phyloP scores from a whole-genome alignment of 2,329 filamentous ascomycete genomes.

The Blumeria hordei region DNA sequence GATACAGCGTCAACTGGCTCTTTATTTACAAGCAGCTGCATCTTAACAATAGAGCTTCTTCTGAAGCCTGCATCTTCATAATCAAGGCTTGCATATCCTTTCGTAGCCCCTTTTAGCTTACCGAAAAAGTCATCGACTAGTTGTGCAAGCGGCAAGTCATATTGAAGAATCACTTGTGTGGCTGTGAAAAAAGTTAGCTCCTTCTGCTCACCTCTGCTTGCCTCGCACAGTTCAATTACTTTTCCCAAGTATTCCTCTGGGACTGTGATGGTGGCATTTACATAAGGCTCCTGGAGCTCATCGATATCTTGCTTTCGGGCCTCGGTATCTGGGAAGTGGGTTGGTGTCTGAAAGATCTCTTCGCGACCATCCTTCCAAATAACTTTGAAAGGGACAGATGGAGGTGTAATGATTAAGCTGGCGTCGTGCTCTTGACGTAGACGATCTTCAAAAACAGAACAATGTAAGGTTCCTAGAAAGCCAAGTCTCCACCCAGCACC shows the following conservation, averaged over 20 bases:
- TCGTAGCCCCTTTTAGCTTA: slow-evolving; percentile 79
- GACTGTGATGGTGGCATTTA: slow-evolving; percentile 64
- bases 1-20: slow-evolving; percentile 79
- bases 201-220: slow-evolving; percentile 66
- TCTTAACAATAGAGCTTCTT: slow-evolving; percentile 55
- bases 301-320: slow-evolving; percentile 25
- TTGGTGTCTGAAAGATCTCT: slow-evolving; percentile 61
- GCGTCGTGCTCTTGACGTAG: slow-evolving; percentile 83
- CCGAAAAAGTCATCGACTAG: slow-evolving; percentile 95
- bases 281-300: slow-evolving; percentile 49
- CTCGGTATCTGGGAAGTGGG: slow-evolving; percentile 56
- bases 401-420: slow-evolving; percentile 89
- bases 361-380: slow-evolving; percentile 56
- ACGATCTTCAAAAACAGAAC: slow-evolving; percentile 96
- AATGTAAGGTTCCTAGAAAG: slow-evolving; percentile 89
- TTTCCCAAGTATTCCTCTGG: slow-evolving; percentile 86
- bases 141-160: slow-evolving; percentile 67
- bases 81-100: slow-evolving; percentile 86
- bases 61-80: slow-evolving; percentile 91
- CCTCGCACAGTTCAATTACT: slow-evolving; percentile 85
- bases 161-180: slow-evolving; percentile 84
- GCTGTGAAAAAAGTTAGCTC: slow-evolving; percentile 78
- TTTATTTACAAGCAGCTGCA: slow-evolving; percentile 87
- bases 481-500: slow-evolving; percentile 86
- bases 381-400: slow-evolving; percentile 78